These are phyloP conservation scores for Colletotrichum sp. DNA, from an alignment of 2,329 filamentous ascomycete genomes.

Conservation along the genomic window DNA sequence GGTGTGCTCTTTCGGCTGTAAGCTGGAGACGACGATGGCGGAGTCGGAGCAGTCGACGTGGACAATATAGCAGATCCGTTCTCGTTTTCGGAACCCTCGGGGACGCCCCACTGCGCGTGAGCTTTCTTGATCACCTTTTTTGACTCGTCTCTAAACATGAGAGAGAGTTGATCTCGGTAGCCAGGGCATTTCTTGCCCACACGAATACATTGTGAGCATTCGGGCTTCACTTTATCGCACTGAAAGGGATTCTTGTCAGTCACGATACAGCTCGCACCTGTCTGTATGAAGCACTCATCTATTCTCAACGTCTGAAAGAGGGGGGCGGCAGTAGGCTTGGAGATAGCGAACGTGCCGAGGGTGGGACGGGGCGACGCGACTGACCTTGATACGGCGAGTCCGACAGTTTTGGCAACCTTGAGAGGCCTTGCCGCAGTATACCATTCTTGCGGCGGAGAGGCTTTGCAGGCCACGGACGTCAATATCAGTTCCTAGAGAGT, in stretches of 20 bases:
- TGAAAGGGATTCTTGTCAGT: constrained; percentile 28
- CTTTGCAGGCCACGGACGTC: background rate
- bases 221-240: constrained; percentile 66
- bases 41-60: constrained; percentile 20
- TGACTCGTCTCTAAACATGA: constrained; percentile 72
- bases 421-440: constrained; percentile 63
- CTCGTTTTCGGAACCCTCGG: constrained; percentile 3
- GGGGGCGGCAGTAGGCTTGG: background rate
- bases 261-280: background rate
- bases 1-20: constrained; percentile 11
- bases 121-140: constrained; percentile 65
- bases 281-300: background rate
- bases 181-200: constrained; percentile 66
- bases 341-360: background rate
- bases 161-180: constrained; percentile 67
- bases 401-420: constrained; percentile 60
- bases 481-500: background rate
- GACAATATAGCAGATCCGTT: background rate
- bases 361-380: constrained; percentile 22
- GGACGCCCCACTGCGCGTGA: constrained; percentile 52
- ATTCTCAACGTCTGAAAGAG: background rate
- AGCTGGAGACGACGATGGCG: constrained; percentile 25
- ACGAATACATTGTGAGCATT: constrained; percentile 67
- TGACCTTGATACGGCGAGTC: constrained; percentile 59
- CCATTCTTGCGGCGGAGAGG: constrained; percentile 42